Conservation (phyloP, 2,329 filamentous ascomycete species). For the Xylaria hypoxylon region DNA sequence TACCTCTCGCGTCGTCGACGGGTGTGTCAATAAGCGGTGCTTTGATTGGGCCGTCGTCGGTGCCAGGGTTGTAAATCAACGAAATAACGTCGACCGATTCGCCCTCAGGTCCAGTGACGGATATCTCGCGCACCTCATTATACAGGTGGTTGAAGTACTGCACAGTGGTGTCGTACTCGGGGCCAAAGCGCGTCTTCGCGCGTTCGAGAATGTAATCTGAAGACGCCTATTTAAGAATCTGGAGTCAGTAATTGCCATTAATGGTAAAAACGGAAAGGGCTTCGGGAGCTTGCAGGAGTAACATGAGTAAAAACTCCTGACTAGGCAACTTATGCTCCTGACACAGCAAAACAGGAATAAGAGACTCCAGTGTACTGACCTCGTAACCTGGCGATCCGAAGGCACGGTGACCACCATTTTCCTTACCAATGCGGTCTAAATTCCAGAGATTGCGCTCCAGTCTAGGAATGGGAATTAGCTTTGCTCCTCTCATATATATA, state of each 20-base stretch:
- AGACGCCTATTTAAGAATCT: too few relatives aligned
- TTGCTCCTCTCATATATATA: not conserved
- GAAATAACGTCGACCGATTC: conserved; percentile 57
- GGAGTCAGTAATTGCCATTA: too few relatives aligned
- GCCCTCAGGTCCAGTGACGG: conserved; percentile 59
- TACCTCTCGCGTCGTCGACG: conserved; percentile 52
- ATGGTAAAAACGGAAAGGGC: too few relatives aligned
- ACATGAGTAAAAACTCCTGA: too few relatives aligned
- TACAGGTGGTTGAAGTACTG: conserved; percentile 62
- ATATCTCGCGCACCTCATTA: conserved; percentile 57
- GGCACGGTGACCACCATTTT: conserved; percentile 69
- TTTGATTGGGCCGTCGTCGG: conserved; percentile 54
- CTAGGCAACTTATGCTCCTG: too few relatives aligned
- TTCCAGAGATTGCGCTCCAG: conserved; percentile 65
- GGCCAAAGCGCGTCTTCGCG: conserved; percentile 53
- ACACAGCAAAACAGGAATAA: too few relatives aligned
- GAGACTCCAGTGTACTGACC: too few relatives aligned
- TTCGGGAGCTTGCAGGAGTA: too few relatives aligned
- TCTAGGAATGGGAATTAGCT: conserved; percentile 49
- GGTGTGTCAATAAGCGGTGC: conserved; percentile 54
- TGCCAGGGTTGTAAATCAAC: conserved; percentile 61
- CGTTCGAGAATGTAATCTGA: conserved; percentile 67
- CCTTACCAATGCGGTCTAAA: conserved; percentile 64
- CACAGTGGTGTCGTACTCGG: conserved; percentile 58
- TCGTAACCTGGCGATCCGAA: conserved; percentile 70